Conservation (phyloP, 176 grass and related monocot species). For the Urochloa ruziziensis region DNA sequence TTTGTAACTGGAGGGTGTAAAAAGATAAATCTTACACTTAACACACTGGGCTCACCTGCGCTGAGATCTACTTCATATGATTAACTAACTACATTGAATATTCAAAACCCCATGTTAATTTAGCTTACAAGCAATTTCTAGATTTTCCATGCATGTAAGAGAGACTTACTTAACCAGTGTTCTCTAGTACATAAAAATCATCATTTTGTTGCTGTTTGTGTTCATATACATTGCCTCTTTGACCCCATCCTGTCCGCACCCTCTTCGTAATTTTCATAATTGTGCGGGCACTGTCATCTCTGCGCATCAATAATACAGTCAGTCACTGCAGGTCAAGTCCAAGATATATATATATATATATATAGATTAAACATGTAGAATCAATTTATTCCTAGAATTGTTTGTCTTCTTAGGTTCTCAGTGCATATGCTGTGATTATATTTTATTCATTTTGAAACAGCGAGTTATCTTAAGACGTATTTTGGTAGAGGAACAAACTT, state of each 20-base stretch:
- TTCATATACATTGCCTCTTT: conserved; percentile 59
- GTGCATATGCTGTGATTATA: conserved; percentile 17
- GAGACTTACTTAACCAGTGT: conserved; percentile 50
- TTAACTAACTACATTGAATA: not conserved
- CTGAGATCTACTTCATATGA: not conserved
- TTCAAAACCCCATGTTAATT: not conserved
- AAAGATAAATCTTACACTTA: not conserved
- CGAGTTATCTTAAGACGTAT: not conserved
- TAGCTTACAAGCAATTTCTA: not conserved
- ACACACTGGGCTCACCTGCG: not conserved
- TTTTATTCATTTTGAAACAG: not conserved
- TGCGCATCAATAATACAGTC: conserved; percentile 44
- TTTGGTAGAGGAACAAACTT: no score
- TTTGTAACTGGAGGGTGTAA: not conserved
- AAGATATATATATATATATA: no score
- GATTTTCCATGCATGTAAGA: conserved; percentile 16
- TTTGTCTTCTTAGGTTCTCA: conserved; percentile 14
- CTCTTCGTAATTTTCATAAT: conserved; percentile 87
- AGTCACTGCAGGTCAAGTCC: conserved; percentile 21
- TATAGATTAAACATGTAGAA: not conserved
- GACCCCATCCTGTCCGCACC: conserved; percentile 85
- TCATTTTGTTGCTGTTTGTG: conserved; percentile 34
- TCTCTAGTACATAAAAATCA: conserved; percentile 41
- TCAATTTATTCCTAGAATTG: conserved; percentile 16
- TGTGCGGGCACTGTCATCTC: conserved; percentile 79